Evolutionary conservation across 176 grass and related monocot genomes (phyloP).

Genomic region (Alopecurus myosuroides): DNA sequence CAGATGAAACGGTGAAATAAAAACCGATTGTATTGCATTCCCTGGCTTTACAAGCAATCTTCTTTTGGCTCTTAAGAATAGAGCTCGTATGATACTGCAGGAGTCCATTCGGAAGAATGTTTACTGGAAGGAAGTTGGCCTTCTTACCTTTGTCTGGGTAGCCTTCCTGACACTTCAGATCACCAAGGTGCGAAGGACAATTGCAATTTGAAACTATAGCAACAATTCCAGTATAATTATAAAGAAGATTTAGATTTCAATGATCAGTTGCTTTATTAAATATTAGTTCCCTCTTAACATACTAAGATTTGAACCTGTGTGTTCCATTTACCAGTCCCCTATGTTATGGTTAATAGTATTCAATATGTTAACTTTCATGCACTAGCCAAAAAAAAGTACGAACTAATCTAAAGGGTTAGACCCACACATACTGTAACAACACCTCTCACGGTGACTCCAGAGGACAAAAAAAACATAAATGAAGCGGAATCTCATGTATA

Average conservation of each 20-base stretch:
- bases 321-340: neutral
- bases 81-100: constrained; percentile 4
- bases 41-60: neutral
- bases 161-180: constrained; percentile 73
- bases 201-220: neutral
- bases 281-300: neutral
- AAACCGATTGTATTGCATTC: neutral
- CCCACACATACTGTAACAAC: too few relatives aligned
- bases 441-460: too few relatives aligned
- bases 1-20: constrained; percentile 13
- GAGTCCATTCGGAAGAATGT: constrained; percentile 59
- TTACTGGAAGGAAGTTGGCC: constrained; percentile 67
- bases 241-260: neutral
- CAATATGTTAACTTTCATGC: too few relatives aligned
- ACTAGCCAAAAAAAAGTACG: too few relatives aligned
- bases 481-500: too few relatives aligned
- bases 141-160: constrained; percentile 66
- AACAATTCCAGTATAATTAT: neutral
- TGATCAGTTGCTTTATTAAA: neutral
- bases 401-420: too few relatives aligned
- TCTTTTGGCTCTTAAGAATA: neutral
- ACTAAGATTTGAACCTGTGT: neutral
- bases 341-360: too few relatives aligned
- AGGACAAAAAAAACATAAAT: too few relatives aligned
- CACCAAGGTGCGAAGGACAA: constrained; percentile 52